phyloP scores from a whole-genome alignment of 1,139 yeast genomes.

The Yamadazyma sp. region DNA sequence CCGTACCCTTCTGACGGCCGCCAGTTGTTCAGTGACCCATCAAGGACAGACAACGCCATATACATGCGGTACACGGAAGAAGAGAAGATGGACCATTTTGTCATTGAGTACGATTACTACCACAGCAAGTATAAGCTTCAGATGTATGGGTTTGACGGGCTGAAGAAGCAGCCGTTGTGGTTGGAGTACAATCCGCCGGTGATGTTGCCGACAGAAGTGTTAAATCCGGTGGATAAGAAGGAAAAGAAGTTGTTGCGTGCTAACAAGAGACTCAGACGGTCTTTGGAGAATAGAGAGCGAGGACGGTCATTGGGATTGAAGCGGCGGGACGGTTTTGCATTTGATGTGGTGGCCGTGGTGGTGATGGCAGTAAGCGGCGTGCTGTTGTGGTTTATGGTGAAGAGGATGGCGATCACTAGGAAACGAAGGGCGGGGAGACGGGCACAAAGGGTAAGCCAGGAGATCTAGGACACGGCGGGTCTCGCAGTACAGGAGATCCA shows the following conservation, averaged over 20 bases:
- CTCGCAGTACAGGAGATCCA: too few relatives aligned
- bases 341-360: conserved; percentile 3
- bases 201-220: conserved; percentile 29
- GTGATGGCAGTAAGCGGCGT: neutral
- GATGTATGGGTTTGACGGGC: conserved; percentile 27
- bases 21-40: conserved; percentile 31
- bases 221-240: conserved; percentile 23
- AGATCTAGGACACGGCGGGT: too few relatives aligned
- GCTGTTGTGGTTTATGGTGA: too few relatives aligned
- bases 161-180: conserved; percentile 32
- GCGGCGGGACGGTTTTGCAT: conserved; percentile 4
- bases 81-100: conserved; percentile 21
- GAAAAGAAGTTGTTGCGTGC: conserved; percentile 9
- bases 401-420: too few relatives aligned
- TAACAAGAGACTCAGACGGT: conserved; percentile 51
- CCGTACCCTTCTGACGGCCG: conserved; percentile 32
- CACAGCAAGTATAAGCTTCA: conserved; percentile 24
- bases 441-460: too few relatives aligned
- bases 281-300: conserved; percentile 73
- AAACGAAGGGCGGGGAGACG: too few relatives aligned
- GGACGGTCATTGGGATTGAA: conserved; percentile 45
- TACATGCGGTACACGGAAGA: conserved; percentile 25
- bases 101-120: conserved; percentile 22
- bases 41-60: conserved; percentile 20
- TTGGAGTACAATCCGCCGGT: conserved; percentile 27